Base-by-base conservation (phyloP, 176 grass and related monocot genomes). In the Musa troglodytarum region DNA sequence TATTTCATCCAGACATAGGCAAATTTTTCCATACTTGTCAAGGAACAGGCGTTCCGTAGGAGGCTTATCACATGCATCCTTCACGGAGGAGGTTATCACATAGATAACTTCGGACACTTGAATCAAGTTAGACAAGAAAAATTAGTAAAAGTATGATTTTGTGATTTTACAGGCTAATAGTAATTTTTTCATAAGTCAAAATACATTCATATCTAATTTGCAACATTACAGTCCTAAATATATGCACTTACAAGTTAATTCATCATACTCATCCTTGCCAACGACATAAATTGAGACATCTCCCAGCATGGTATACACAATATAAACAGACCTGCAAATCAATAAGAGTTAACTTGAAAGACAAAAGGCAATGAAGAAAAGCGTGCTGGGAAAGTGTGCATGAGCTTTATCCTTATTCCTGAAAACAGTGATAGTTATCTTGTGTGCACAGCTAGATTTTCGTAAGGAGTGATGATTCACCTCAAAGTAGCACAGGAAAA, bases 251-350 rank as follows among this genome's bases (percentile, higher is more conserved):
- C 90, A 50, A 78, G 90, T 88, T 85, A 98, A 88, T 63, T 98
- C 94, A 2, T 98, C 94, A 15, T 98, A 98, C 73, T 98, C 90
- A 87, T 98, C 94, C 80, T 98, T 98, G 69, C 94, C 94, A 63
- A 93, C 94, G 57, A 89, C 75, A 76, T 91, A 93, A 57, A 98
- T 76, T 72, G 86, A 93, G 53, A 98, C 86, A 72, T 98, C 94
- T 26, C 94, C 90, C 34, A 93, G 71, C 81, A 83, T 80, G 34
- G 84, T 91, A 72, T 98, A 98, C 19, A 98, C 94, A 79, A 98
- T 93, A 53, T 89, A 93, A 8, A 98, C 90, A 0, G 94, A 98
- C 75, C 94, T 98, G 82, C 15, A 76, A 82, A 69, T 34, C 52
- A 43, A 58, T 11, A 66, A 11, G 11, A 26, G 10, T 23, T 66